Evolutionary conservation across 1,284 basidiomycete genomes (phyloP).

Genomic region (Pseudozyma flocculosa): DNA sequence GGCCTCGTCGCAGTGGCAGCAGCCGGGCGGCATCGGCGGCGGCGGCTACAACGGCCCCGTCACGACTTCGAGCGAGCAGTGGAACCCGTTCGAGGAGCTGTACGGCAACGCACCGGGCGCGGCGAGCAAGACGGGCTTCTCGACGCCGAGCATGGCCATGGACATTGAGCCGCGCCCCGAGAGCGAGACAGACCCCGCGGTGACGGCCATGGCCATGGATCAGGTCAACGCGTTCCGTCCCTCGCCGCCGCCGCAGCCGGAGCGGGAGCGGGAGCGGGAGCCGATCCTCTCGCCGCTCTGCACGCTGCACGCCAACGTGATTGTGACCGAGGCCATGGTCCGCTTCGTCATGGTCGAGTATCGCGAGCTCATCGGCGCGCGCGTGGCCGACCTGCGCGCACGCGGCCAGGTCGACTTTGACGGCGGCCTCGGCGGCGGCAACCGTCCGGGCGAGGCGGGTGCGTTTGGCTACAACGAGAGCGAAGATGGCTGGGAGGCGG

Average conservation of each 20-base stretch:
- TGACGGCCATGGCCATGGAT: constrained; percentile 8
- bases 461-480: constrained; percentile 2
- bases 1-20: background rate
- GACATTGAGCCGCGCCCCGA: background rate
- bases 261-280: background rate
- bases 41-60: constrained; percentile 1
- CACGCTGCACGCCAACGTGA: constrained; percentile 45
- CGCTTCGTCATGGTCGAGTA: constrained; percentile 41
- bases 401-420: constrained; percentile 5
- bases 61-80: background rate
- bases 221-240: constrained; percentile 36
- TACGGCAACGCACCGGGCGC: no score
- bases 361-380: constrained; percentile 17
- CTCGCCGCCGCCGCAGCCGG: constrained; percentile 14
- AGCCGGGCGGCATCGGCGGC: background rate
- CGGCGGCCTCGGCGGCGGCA: no score
- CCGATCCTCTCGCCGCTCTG: constrained; percentile 35
- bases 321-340: constrained; percentile 36
- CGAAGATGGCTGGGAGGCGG: constrained; percentile 25
- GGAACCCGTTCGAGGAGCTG: no score
- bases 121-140: no score
- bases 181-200: background rate
- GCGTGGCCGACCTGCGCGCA: constrained; percentile 17
- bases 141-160: no score
- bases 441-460: background rate